Evolutionary conservation across 2,329 filamentous ascomycete genomes (phyloP), one percentile per base, ranked within the genome.

Genomic region (Daldinia sp.): DNA sequence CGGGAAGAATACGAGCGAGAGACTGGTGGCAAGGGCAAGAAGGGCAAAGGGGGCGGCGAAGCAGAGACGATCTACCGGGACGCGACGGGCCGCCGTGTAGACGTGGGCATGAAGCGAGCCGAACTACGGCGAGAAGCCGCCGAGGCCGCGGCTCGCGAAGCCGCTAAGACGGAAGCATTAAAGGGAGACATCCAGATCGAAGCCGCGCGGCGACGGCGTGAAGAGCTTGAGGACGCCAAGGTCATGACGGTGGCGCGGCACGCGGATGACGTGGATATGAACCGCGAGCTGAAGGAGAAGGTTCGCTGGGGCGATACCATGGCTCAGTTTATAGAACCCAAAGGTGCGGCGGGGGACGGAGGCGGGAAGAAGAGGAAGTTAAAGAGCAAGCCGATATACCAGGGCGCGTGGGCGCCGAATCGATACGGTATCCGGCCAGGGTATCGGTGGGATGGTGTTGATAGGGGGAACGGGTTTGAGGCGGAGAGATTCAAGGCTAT

Each of bases 371-470:
- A 74, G 58, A 80, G 73, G 63, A 75, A 75, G 46, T 74, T 78
- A 9, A 83, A 80, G 63, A 79, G 81, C 13, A 89, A 87, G 72
- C 93, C 91, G 3, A 78, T 92, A 4, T 99, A 98, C 78, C 83
- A 89, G 67, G 96, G 95, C 0, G 87, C 90, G 0, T 92, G 92
- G 63, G 87, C 92, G 76, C 96, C 96, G 50, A 99, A 99, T 84
- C 87, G 96, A 20, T 98, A 98, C 82, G 93, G 93, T 0, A 98
- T 99, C 69, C 86, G 91, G 68, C 96, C 96, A 0, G 97, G 96
- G 0, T 93, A 97, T 82, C 86, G 93, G 72, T 99, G 96, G 96
- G 96, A 99, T 84, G 96, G 97, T 5, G 96, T 99, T 18, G 96
- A 99, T 83, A 86, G 96, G 72, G 87, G 93, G 20, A 99, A 93